These are phyloP conservation scores for Fusarium xylarioides DNA, from an alignment of 2,329 filamentous ascomycete species.

Conservation along the genomic window DNA sequence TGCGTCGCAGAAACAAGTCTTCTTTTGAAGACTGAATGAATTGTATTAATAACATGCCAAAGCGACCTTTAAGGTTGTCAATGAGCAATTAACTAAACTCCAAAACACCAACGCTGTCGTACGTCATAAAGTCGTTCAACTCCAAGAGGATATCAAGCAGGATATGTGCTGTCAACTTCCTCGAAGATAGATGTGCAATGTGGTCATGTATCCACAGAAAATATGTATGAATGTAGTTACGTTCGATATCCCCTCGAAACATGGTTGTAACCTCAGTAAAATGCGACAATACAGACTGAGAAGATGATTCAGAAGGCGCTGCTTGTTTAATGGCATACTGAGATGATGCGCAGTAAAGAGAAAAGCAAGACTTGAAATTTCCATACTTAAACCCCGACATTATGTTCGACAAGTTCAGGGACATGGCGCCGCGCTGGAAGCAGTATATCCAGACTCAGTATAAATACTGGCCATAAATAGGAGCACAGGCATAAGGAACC, in stretches of 20 bases:
- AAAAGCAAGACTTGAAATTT: rapidly evolving
- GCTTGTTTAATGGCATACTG: rapidly evolving
- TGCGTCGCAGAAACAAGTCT: background rate
- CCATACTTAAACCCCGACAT: no score
- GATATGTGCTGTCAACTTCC: rapidly evolving
- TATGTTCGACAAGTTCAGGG: rapidly evolving
- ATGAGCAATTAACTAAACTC: rapidly evolving
- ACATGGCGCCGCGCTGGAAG: no score
- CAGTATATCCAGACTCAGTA: background rate
- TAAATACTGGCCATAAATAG: background rate
- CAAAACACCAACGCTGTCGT: background rate
- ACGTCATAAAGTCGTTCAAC: rapidly evolving
- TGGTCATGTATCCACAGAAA: no score
- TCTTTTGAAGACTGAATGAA: background rate
- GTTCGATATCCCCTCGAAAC: rapidly evolving
- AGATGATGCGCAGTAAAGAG: background rate
- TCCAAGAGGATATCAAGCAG: no score
- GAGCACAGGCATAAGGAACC: background rate
- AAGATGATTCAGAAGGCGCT: no score
- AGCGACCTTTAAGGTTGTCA: no score
- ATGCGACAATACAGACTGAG: background rate
- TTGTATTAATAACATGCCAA: background rate
- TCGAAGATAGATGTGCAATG: background rate
- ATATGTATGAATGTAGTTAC: background rate
- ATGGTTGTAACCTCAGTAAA: rapidly evolving